Percentiles rank a stretch among this genome's conserved stretches.
Conservation (phyloP, 345 rosid genomes). For the Pistacia vera region DNA sequence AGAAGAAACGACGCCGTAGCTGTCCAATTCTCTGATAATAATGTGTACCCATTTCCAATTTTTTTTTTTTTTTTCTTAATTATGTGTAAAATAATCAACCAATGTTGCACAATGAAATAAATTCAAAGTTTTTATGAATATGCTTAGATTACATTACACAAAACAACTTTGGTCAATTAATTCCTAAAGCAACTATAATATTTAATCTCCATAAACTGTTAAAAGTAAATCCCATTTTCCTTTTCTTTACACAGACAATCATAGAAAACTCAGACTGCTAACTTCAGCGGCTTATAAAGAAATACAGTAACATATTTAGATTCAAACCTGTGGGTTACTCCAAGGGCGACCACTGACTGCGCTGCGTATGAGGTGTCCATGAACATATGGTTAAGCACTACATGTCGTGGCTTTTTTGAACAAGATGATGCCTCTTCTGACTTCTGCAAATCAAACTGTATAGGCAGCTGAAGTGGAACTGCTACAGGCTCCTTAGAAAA, state of each 20-base stretch:
- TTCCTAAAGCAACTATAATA: too few relatives aligned
- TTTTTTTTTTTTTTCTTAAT: too few relatives aligned
- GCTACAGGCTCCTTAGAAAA: constrained; percentile 72
- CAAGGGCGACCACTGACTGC: constrained; percentile 75
- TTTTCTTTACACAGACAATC: constrained; percentile 5
- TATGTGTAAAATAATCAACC: too few relatives aligned
- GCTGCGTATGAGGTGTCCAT: constrained; percentile 82
- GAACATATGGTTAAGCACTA: constrained; percentile 83
- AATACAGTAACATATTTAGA: constrained; percentile 91
- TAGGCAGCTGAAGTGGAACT: constrained; percentile 79
- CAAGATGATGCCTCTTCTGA: constrained; percentile 50
- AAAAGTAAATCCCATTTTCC: neutral
- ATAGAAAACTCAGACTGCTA: constrained; percentile 22
- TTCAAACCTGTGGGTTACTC: constrained; percentile 84
- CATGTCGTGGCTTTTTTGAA: constrained; percentile 69
- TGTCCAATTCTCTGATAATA: too few relatives aligned
- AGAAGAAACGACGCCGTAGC: too few relatives aligned
- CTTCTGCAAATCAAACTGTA: constrained; percentile 56
- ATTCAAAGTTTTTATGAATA: too few relatives aligned
- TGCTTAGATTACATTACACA: too few relatives aligned
- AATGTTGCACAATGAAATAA: too few relatives aligned
- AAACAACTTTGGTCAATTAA: too few relatives aligned
- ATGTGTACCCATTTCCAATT: too few relatives aligned
- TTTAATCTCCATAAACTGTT: too few relatives aligned
- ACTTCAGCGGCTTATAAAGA: constrained; percentile 79